Evolutionary conservation across 306 rosid genomes (phyloP).

Genomic region (Vigna nakashimae): DNA sequence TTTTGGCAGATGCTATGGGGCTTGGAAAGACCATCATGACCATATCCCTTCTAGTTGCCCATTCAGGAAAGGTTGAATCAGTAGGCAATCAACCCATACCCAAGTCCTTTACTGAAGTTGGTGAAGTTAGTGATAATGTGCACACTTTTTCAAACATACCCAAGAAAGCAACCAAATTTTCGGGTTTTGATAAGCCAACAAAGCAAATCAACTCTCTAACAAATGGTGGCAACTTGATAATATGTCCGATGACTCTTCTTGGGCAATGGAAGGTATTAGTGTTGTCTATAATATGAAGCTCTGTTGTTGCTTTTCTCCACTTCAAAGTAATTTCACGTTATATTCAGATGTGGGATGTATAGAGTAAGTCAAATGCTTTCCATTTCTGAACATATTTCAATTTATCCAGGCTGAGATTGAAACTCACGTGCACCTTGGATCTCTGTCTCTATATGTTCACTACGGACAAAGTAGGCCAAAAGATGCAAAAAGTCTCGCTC

Average conservation of each 20-base stretch:
- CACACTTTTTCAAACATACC: slow-evolving; percentile 47
- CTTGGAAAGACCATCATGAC: slow-evolving; percentile 98
- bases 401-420: slow-evolving; percentile 89
- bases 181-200: slow-evolving; percentile 74
- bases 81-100: slow-evolving; percentile 52
- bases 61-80: slow-evolving; percentile 70
- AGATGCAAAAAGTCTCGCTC: slow-evolving; percentile 81
- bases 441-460: slow-evolving; percentile 80
- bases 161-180: slow-evolving; percentile 59
- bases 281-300: slow-evolving; percentile 24
- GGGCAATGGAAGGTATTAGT: slow-evolving; percentile 94
- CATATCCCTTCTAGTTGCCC: slow-evolving; percentile 81
- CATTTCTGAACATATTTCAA: slow-evolving; percentile 46
- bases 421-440: slow-evolving; percentile 78
- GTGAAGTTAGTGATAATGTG: slow-evolving; percentile 50
- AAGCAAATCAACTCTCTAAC: slow-evolving; percentile 62
- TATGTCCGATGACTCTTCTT: slow-evolving; percentile 93
- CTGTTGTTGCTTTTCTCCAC: slow-evolving; percentile 39
- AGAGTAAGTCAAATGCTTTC: slow-evolving; percentile 20
- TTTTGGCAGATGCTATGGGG: slow-evolving; percentile 99
- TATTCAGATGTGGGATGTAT: slow-evolving; percentile 21
- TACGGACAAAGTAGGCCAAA: slow-evolving; percentile 91
- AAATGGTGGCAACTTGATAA: slow-evolving; percentile 80
- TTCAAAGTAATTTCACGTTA: slow-evolving; percentile 28
- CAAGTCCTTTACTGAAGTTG: slow-evolving; percentile 52